Percentiles rank a stretch among this genome's conserved stretches.
These are phyloP conservation scores for Nemania diffusa DNA, from an alignment of 2,329 filamentous ascomycete genomes.

Conservation along the genomic window DNA sequence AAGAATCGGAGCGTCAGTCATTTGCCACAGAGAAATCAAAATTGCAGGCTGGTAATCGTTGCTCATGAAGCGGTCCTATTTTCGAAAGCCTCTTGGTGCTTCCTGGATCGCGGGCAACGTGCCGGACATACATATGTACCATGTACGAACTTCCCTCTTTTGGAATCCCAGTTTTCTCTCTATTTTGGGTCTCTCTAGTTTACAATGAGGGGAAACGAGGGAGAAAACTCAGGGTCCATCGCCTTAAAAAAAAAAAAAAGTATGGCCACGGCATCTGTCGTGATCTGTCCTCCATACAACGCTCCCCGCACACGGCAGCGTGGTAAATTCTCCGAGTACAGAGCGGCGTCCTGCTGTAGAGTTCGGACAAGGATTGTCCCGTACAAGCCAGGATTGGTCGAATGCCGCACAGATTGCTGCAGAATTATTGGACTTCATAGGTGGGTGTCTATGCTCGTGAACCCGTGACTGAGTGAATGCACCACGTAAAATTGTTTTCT, in stretches of 20 bases:
- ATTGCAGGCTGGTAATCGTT: slow-evolving; percentile 59
- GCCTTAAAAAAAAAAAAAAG: not conserved
- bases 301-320: slow-evolving; percentile 14
- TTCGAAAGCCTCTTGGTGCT: slow-evolving; percentile 42
- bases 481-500: slow-evolving; percentile 8
- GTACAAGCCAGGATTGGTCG: not conserved
- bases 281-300: not conserved
- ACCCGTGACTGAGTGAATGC: not conserved
- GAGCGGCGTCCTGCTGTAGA: not conserved
- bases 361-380: not conserved
- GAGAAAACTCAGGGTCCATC: not conserved
- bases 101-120: slow-evolving; percentile 54
- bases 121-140: slow-evolving; percentile 61
- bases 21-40: slow-evolving; percentile 77
- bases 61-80: slow-evolving; percentile 43
- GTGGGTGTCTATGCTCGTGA: not conserved
- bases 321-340: slow-evolving; percentile 15
- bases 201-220: not conserved
- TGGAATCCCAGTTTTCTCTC: not conserved
- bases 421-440: not conserved
- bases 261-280: not conserved
- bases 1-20: slow-evolving; percentile 74
- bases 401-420: not conserved
- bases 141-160: slow-evolving; percentile 26
- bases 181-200: not conserved